Evolutionary conservation across 2,329 filamentous ascomycete genomes (phyloP), one percentile per base, ranked within the genome.

Genomic region (Akanthomyces muscarius): DNA sequence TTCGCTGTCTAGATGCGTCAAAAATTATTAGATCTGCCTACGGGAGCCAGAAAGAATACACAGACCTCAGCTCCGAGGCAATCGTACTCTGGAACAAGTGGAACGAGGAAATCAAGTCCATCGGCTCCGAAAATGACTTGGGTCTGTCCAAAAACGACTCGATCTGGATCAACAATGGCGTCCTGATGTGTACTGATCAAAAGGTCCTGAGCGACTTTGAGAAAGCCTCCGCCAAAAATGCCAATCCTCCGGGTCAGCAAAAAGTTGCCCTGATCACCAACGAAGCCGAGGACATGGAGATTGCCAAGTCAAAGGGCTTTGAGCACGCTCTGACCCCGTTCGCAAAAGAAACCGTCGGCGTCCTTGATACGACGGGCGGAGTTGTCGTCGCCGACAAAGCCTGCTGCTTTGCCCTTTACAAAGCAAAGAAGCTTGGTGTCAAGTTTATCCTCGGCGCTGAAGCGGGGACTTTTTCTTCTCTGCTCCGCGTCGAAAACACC

Each of bases 341-440:
- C 63, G 52, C 67, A 3, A 69, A 72, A 8, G 65, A 69, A 23
- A 68, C 71, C 33, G 64, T 73, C 4, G 80, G 77, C 0, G 73
- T 81, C 0, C 70, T 83, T 0, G 81, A 83, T 58, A 76, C 74
- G 1, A 78, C 74, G 0, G 81, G 78, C 16, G 81, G 81, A 4
- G 74, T 79, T 30, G 75, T 75, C 2, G 66, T 75, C 18, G 80
- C 80, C 0, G 77, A 80, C 61, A 80, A 79, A 62, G 78, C 79
- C 0, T 83, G 80, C 62, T 71, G 71, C 0, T 78, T 76, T 58
- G 79, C 77, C 0, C 72, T 81, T 0, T 72, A 81, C 67, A 76
- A 79, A 30, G 78, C 78, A 0, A 68, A 68, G 16, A 65, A 58
- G 4, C 68, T 75, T 2, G 80, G 81, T 0, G 80, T 78, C 1